Evolutionary conservation across 768 basidiomycete genomes (phyloP), one percentile per base, ranked within the genome.

Genomic region (Boletus tylopilopsis): DNA sequence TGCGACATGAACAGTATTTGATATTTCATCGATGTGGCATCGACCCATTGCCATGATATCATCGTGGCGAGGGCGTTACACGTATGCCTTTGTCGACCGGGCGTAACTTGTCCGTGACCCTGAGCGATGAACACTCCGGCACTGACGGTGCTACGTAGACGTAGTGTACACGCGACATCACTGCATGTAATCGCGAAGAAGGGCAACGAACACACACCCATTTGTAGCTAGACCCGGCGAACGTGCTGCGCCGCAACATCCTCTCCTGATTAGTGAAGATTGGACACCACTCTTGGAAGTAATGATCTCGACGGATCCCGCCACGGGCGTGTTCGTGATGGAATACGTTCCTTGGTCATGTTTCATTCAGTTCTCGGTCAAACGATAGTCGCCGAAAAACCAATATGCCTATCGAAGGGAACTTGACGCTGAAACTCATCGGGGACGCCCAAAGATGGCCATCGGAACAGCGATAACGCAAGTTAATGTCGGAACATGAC

Each of bases 401-500:
- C 42, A 27, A 47, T 49, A 46, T 42, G 15, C 18, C 49, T 43
- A 50, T 32, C 41, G 35, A 32, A 38, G 54, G 16, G 34, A 40
- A 2, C 29, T 23, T 7, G 24, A 35, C 56, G 51, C 51, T 39
- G 49, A 51, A 39, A 47, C 15, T 33, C 8, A 39, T 61, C 59
- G 45, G 45, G 36, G 53, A 45, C 19, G 35, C 36, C 42, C 13
- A n/a, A 55, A 6, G 25, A 45, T n/a, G 39, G 42, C n/a, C 57
- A 29, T 15, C 15, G 25, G 32, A 25, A 30, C 21, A 29, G 34
- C 16, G 30, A 47, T 53, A 34, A 32, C 39, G 18, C 27, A 24
- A 15, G 32, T 49, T 48, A 39, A 49, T 51, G 38, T 55, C 53
- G 51, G 50, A 45, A 30, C 32, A 38, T 42, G 49, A 47, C 38